A percentile compares a stretch with the other conserved stretches of the same genome.
Evolutionary conservation across 768 basidiomycete genomes (phyloP).

Genomic region (Candolleomyces eurysporus): DNA sequence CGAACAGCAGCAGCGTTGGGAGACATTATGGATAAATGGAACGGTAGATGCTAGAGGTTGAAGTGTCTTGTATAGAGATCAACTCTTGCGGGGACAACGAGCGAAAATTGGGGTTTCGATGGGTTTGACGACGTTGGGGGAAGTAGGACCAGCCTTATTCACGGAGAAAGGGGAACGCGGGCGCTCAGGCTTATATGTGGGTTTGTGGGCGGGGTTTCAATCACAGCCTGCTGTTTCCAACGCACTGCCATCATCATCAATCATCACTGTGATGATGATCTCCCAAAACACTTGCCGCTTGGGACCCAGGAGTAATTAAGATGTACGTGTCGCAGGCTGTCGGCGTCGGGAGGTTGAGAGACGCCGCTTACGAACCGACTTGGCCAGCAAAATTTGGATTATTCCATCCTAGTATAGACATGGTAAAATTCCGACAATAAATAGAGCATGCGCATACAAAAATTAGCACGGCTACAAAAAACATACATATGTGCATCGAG

Average conservation of each 20-base stretch:
- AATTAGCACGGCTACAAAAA: no score
- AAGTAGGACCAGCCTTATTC: conserved; percentile 48
- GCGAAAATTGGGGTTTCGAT: not conserved
- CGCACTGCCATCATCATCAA: not conserved
- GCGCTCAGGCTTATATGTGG: conserved; percentile 30
- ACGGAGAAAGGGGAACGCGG: no score
- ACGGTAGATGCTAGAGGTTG: conserved; percentile 9
- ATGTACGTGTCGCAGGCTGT: no score
- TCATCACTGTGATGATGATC: not conserved
- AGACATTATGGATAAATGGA: conserved; percentile 5
- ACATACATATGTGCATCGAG: no score
- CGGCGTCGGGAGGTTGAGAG: no score
- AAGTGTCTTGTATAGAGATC: conserved; percentile 20
- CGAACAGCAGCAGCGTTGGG: conserved; percentile 25
- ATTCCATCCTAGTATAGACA: no score
- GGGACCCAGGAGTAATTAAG: no score
- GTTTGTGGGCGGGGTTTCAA: conserved; percentile 19
- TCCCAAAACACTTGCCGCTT: not conserved
- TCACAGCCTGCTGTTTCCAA: conserved; percentile 5
- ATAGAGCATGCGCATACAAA: no score
- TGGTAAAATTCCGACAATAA: no score
- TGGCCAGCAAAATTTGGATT: no score
- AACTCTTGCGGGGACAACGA: conserved; percentile 22
- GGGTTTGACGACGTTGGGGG: conserved; percentile 18
- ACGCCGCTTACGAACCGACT: no score